Conservation (phyloP, 345 rosid species). For the Populus davidiana region DNA sequence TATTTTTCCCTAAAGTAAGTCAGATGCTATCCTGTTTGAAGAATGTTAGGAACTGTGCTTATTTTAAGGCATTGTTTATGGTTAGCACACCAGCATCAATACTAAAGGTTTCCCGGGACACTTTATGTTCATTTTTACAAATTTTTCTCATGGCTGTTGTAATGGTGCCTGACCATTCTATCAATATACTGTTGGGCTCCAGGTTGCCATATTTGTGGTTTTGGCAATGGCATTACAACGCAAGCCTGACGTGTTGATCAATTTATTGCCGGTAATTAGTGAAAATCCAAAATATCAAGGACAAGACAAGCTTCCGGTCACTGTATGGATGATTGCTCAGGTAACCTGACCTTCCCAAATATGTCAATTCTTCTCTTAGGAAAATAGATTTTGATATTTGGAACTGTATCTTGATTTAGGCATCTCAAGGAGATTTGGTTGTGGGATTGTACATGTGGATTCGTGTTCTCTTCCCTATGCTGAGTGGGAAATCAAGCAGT, state of each 20-base stretch:
- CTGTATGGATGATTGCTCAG: slow-evolving; percentile 16
- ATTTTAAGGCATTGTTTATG: not conserved
- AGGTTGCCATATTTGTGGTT: slow-evolving; percentile 13
- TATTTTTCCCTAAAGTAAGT: too few relatives aligned
- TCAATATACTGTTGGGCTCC: not conserved
- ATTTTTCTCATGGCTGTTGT: not conserved
- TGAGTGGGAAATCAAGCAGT: slow-evolving; percentile 2
- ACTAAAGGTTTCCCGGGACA: not conserved
- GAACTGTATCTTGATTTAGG: not conserved
- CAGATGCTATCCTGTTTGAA: not conserved
- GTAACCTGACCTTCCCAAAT: not conserved
- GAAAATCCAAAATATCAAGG: slow-evolving; percentile 16
- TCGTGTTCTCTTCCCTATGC: slow-evolving; percentile 13
- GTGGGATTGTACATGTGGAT: slow-evolving; percentile 16
- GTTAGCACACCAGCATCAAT: not conserved
- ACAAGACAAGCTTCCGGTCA: slow-evolving; percentile 14
- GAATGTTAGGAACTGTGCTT: not conserved
- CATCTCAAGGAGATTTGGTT: slow-evolving; percentile 11
- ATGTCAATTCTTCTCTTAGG: not conserved
- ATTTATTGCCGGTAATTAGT: slow-evolving; percentile 8
- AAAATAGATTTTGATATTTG: not conserved
- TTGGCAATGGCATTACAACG: slow-evolving; percentile 11
- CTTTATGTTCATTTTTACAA: not conserved
- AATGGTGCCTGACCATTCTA: not conserved
- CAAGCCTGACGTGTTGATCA: slow-evolving; percentile 10